Evolutionary conservation across 2,329 filamentous ascomycete species (phyloP), one percentile per base, ranked within the genome.

Genomic region (Fusarium sp.): DNA sequence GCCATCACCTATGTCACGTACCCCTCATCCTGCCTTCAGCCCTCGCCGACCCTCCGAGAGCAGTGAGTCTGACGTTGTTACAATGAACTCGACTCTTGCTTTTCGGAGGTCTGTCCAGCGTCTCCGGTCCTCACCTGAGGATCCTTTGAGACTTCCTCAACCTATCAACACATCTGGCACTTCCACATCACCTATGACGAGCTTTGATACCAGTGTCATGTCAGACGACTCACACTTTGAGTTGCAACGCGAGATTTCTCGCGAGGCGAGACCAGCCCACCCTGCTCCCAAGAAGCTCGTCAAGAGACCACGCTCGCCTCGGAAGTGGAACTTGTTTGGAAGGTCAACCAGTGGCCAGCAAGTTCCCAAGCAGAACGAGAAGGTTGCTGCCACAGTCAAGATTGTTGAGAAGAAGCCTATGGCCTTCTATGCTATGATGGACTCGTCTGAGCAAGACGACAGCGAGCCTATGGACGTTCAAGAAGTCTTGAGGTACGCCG

Each of bases 281-380:
- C 73, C 78, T 23, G 79, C 77, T 1, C 83, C 88, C 0, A 91
- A 87, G 80, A 92, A 91, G 79, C 80, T 90, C 25, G 84, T 86
- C 25, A 92, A 91, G 79, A 85, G 86, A 63, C 79, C 86, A 1
- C 87, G 85, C 50, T 90, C 88, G 30, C 89, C 90, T 27, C 86
- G 88, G 9, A 91, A 88, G 74, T 92, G 91, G 91, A 92, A 91
- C 72, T 79, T 92, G 14, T 92, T 92, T 74, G 86, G 90, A 58
- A 85, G 89, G 56, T 88, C 88, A 56, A 60, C 70, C 0, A 87
- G 89, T 34, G 85, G 81, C 39, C 83, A 85, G 48, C 77, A 85
- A 4, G 78, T 80, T 61, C 77, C 74, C 4, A 87, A 85, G 67
- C 85, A 84, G 68, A 80, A 79, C 18, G 77, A 82, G 6, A 83